Evolutionary conservation across 2,329 filamentous ascomycete genomes (phyloP).

Genomic region (Aspergillus novoparasiticus): DNA sequence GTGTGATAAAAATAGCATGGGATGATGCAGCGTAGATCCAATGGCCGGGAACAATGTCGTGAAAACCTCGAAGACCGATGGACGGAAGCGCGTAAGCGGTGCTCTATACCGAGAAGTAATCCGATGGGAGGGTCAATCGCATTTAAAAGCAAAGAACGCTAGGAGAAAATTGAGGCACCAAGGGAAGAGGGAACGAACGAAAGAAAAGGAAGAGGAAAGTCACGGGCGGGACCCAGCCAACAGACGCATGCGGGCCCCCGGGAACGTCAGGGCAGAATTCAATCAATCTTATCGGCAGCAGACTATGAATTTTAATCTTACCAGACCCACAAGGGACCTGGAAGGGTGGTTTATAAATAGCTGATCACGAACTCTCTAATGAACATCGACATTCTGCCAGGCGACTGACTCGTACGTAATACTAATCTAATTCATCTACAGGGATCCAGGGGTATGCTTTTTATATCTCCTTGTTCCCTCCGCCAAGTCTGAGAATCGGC

Average conservation of each 20-base stretch:
- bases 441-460: neutral
- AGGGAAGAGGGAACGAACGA: conserved; percentile 2
- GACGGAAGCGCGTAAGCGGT: neutral
- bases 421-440: neutral
- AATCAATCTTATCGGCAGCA: conserved; percentile 15
- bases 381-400: neutral
- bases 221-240: conserved; percentile 6
- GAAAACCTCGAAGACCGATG: neutral
- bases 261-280: conserved; percentile 12
- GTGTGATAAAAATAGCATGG: conserved; percentile 25
- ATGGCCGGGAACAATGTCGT: neutral
- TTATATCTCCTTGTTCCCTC: neutral
- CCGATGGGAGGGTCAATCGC: neutral
- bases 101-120: neutral
- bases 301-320: neutral
- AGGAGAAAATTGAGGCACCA: neutral
- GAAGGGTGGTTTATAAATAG: neutral
- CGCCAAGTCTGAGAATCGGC: neutral
- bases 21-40: conserved; percentile 8
- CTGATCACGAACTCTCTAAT: neutral
- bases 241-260: conserved; percentile 26
- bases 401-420: neutral
- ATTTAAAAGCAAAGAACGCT: neutral
- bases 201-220: conserved; percentile 9
- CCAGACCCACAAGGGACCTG: conserved; percentile 4